These are phyloP conservation scores for Astragalus membranaceus DNA, from an alignment of 306 rosid genomes.

Conservation along the genomic window DNA sequence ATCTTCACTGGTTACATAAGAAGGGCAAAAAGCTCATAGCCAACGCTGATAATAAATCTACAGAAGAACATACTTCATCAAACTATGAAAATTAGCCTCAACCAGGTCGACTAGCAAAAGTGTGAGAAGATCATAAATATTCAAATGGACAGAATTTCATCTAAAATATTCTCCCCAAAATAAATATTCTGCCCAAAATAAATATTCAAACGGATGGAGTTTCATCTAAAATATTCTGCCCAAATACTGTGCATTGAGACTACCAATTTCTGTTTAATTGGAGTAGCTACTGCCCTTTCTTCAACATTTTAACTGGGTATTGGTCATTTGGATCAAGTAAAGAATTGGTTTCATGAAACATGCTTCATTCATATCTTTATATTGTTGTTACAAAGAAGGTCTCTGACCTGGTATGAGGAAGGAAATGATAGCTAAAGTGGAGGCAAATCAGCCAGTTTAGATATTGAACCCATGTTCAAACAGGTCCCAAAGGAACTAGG, in stretches of 20 bases:
- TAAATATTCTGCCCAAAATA: too few species aligned
- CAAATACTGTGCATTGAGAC: neutral
- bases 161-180: too few species aligned
- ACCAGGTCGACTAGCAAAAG: neutral
- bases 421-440: too few species aligned
- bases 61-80: too few species aligned
- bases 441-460: too few species aligned
- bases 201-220: neutral
- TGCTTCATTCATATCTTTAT: neutral
- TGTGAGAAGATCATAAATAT: neutral
- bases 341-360: neutral
- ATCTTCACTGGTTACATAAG: too few species aligned
- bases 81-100: too few species aligned
- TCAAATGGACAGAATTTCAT: neutral
- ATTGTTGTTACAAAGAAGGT: neutral
- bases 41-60: too few species aligned
- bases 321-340: neutral
- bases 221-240: neutral
- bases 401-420: too few species aligned
- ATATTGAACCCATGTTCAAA: too few species aligned
- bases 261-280: neutral
- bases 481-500: too few species aligned
- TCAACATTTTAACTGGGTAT: conserved; percentile 1
- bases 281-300: neutral
- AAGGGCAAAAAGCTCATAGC: too few species aligned